Evolutionary conservation across 345 rosid genomes (phyloP), one percentile per base, ranked within the genome.

Genomic region (Gossypium australe): DNA sequence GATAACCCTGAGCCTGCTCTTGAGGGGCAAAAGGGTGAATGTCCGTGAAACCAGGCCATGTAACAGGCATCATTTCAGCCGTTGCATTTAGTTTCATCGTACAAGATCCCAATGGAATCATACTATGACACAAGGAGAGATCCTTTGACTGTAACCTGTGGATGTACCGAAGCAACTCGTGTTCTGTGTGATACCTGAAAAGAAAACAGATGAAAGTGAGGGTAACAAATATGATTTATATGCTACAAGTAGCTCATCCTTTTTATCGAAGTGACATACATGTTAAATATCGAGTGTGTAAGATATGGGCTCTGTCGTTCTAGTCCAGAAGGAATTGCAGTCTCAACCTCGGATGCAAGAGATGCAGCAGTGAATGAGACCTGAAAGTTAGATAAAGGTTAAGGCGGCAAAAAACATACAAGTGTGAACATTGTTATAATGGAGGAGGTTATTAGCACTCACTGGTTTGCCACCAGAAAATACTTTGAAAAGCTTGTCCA

Each of bases 41-140:
- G 76, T 96, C 87, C 49, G 98, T 75, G 76, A 95, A 95, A 79
- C 80, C 85, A 62, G 99, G 97, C 89, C 89, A 93, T 68, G 99
- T 87, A 77, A 95, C 98, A 7, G 99, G 98, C 92, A 90, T 89
- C 99, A 95, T 95, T 85, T 95, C 99, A 61, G 90, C 82, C 25
- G 99, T 96, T 70, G 99, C 99, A 74, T 96, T 96, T 86, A 96
- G 75, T 82, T 96, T 96, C 99, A 93, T 93, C 0, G 99, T 96
- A 78, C 99, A 92, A 80, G 99, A 96, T 76, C 99, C 98, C 85
- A 96, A 77, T 7, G 99, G 97, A 85, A 96, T 96, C 99, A 96
- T 96, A 82, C 98, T 92, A 81, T 96, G 99, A 91, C 99, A 95
- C 79, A 91, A 82, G 49, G 99, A 95, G 70, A 95, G 93, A 89